These are phyloP conservation scores for Panus rudis DNA, from an alignment of 768 basidiomycete genomes.

Conservation along the genomic window DNA sequence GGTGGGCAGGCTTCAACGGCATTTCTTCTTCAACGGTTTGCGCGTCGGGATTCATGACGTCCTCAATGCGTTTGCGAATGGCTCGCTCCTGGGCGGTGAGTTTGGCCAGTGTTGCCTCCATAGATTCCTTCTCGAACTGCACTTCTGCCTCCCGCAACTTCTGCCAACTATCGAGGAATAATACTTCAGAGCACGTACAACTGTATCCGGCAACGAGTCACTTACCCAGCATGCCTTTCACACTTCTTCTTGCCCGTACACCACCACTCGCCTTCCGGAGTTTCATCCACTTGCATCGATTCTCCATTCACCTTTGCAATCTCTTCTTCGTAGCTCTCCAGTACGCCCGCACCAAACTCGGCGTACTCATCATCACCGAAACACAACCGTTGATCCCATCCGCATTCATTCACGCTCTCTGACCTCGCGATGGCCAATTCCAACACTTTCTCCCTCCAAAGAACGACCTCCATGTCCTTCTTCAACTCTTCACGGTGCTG, in stretches of 20 bases:
- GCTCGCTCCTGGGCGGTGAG: slow-evolving; percentile 74
- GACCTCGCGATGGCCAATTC: slow-evolving; percentile 63
- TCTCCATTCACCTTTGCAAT: slow-evolving; percentile 28
- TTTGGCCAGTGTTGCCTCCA: slow-evolving; percentile 57
- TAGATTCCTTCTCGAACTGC: slow-evolving; percentile 67
- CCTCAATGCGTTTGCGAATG: slow-evolving; percentile 71
- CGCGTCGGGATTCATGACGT: slow-evolving; percentile 37
- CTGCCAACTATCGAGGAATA: slow-evolving; percentile 57
- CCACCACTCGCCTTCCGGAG: slow-evolving; percentile 58
- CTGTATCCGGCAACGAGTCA: slow-evolving; percentile 8
- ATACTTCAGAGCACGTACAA: slow-evolving; percentile 2
- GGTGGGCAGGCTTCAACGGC: slow-evolving; percentile 17
- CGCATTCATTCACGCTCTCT: slow-evolving; percentile 63
- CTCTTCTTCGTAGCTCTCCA: slow-evolving; percentile 63
- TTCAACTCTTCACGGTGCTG: slow-evolving; percentile 58
- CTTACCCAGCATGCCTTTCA: slow-evolving; percentile 72
- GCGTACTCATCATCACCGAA: slow-evolving; percentile 77
- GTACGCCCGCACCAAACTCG: slow-evolving; percentile 56
- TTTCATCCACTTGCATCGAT: slow-evolving; percentile 31
- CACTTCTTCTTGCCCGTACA: slow-evolving; percentile 70
- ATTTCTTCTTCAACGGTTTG: slow-evolving; percentile 1
- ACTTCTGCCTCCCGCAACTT: slow-evolving; percentile 66
- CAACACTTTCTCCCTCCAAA: slow-evolving; percentile 65
- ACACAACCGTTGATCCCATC: slow-evolving; percentile 84
- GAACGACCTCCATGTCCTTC: slow-evolving; percentile 58